phyloP scores from a whole-genome alignment of 2,329 filamentous ascomycete species.

The Hypoxylon sp. region DNA sequence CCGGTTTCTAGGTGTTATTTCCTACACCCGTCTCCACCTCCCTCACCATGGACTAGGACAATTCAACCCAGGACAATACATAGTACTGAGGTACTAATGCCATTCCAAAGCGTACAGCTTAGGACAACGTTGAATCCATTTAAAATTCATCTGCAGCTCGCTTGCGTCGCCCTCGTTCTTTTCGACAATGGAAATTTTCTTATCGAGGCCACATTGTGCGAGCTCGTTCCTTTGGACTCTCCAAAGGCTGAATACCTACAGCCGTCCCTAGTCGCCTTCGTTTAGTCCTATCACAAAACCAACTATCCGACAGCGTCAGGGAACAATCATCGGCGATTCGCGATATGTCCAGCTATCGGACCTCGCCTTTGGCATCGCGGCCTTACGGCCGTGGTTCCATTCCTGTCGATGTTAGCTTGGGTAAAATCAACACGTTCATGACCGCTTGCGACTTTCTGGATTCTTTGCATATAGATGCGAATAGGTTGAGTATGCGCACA shows the following conservation, averaged over 20 bases:
- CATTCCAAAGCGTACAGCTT: conserved; percentile 3
- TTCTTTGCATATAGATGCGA: conserved; percentile 13
- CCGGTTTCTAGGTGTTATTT: conserved; percentile 1
- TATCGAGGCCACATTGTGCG: conserved; percentile 1
- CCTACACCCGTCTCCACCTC: not conserved
- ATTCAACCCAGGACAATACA: conserved; percentile 10
- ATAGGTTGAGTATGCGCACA: conserved; percentile 23
- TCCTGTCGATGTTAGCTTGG: not conserved
- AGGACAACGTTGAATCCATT: conserved; percentile 30
- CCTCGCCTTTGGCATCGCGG: conserved; percentile 6
- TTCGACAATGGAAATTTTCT: conserved; percentile 31
- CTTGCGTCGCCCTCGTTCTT: not conserved
- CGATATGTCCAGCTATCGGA: conserved; percentile 28
- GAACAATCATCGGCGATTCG: not conserved
- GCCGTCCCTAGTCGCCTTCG: conserved; percentile 2
- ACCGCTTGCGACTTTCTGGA: conserved; percentile 35
- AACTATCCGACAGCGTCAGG: conserved; percentile 4
- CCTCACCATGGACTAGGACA: conserved; percentile 9
- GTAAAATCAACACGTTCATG: conserved; percentile 19
- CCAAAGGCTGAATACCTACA: conserved; percentile 13
- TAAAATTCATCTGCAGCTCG: conserved; percentile 8
- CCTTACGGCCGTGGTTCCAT: conserved; percentile 2
- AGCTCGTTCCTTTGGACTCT: conserved; percentile 15
- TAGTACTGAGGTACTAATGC: conserved; percentile 12
- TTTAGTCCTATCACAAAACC: conserved; percentile 7